Percentiles rank a stretch among this genome's conserved stretches.
phyloP scores from a whole-genome alignment of 2,329 filamentous ascomycete genomes.

The Byssothecium circinans region DNA sequence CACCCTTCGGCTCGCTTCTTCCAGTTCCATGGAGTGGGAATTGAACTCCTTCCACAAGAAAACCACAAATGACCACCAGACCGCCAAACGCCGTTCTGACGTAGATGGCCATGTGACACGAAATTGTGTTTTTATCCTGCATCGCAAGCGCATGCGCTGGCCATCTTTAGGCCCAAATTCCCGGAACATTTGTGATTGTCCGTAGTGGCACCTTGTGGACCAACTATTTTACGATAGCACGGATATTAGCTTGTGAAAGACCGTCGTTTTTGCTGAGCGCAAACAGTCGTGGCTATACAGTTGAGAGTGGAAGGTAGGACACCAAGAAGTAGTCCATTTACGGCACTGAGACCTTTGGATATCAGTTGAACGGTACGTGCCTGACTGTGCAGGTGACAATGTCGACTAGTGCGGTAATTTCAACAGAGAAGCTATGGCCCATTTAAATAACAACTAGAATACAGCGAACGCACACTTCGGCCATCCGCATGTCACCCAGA shows the following conservation, averaged over 20 bases:
- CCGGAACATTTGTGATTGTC: constrained; percentile 16
- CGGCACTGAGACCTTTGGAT: too few relatives aligned
- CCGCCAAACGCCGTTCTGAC: constrained; percentile 19
- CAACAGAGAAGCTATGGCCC: too few relatives aligned
- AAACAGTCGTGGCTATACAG: not conserved
- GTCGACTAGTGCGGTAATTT: too few relatives aligned
- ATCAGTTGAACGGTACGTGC: too few relatives aligned
- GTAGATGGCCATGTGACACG: constrained; percentile 22
- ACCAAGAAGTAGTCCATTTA: too few relatives aligned
- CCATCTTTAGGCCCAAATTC: constrained; percentile 10
- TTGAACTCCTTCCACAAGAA: constrained; percentile 20
- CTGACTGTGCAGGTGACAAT: too few relatives aligned
- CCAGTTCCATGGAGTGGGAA: constrained; percentile 16
- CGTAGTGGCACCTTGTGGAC: constrained; percentile 7
- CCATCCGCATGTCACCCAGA: too few relatives aligned
- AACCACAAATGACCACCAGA: constrained; percentile 18
- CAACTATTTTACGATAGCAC: constrained; percentile 14
- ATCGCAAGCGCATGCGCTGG: constrained; percentile 11
- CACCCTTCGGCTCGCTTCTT: too few relatives aligned
- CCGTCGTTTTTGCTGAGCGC: constrained; percentile 9
- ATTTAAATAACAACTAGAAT: too few relatives aligned
- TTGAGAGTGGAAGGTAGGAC: too few relatives aligned
- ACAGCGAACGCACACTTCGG: too few relatives aligned
- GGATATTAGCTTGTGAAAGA: constrained; percentile 6
- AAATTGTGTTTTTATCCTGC: constrained; percentile 16